phyloP scores from a whole-genome alignment of 768 basidiomycete species.

The Rhodotorula toruloides region DNA sequence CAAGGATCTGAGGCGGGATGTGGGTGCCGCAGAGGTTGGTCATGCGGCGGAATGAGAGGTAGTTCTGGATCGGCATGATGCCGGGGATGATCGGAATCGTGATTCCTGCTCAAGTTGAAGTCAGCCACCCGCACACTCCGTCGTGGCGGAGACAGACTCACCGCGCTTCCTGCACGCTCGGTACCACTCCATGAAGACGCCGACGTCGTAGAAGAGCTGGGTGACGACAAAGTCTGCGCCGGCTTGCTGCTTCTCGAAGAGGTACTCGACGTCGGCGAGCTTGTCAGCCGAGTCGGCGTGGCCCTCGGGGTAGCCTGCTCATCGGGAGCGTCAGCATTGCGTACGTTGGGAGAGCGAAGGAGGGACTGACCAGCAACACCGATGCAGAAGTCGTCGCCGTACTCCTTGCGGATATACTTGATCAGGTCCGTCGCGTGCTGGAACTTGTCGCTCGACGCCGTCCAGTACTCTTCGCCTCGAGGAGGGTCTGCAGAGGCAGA shows the following conservation, averaged over 20 bases:
- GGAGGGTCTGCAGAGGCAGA: slow-evolving; percentile 66
- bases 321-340: neutral
- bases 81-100: slow-evolving; percentile 85
- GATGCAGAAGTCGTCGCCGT: slow-evolving; percentile 79
- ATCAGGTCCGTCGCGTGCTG: slow-evolving; percentile 84
- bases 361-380: slow-evolving; percentile 74
- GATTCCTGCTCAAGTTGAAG: slow-evolving; percentile 59
- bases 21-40: slow-evolving; percentile 78
- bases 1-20: slow-evolving; percentile 64
- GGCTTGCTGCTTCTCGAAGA: slow-evolving; percentile 84
- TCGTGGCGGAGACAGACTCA: slow-evolving; percentile 45
- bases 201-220: slow-evolving; percentile 94
- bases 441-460: slow-evolving; percentile 75
- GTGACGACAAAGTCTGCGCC: slow-evolving; percentile 96
- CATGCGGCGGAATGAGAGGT: slow-evolving; percentile 83
- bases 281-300: slow-evolving; percentile 66
- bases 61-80: slow-evolving; percentile 96
- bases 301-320: slow-evolving; percentile 81
- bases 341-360: too few species aligned
- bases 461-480: slow-evolving; percentile 88
- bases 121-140: neutral
- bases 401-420: slow-evolving; percentile 75
- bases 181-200: slow-evolving; percentile 76
- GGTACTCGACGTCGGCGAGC: slow-evolving; percentile 52
- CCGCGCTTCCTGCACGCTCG: slow-evolving; percentile 66